Base-by-base conservation (phyloP, 306 rosid species). In the Medicago arabica region DNA sequence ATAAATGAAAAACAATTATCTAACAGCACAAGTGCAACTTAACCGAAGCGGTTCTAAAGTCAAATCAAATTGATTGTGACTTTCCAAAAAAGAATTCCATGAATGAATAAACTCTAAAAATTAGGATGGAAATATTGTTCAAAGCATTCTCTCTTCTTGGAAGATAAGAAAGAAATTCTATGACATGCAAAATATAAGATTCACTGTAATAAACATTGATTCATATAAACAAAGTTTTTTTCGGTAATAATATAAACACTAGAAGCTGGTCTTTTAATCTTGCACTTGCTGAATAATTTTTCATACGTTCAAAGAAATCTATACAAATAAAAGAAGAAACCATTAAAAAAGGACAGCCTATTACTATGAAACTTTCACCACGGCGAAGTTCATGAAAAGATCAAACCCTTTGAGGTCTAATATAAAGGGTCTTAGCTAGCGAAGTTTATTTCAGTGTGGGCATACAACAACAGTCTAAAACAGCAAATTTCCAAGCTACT, bases 151-250 rank as follows among this genome's bases (percentile, higher is more conserved):
- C 50, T 44, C 55, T 50, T 50, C 55, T 47, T 47, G 53, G 53
- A 40, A 14, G 21, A 21, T 19, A 8, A 41, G 60, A 34, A 21
- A 72, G 13, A 28, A 28, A 67, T 51, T 6, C 11, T 3, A 6
- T 31, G n/a, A 23, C 15, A 44, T 3, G 21, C n/a, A 28, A 28
- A 15, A 50, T 9, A 51, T 47, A 15, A 12, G 63, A 70, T 50
- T 54, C 75, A 36, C 15, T 50, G 0, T 50, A 19, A 51, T 10
- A 31, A 34, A 51, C 10, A 28, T 46, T 43, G 19, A 50, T 50
- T 15, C 55, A 50, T 28, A 74, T 16, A 60, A 46, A 71, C 72
- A 44, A n/a, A n/a, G n/a, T n/a, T n/a, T n/a, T n/a, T n/a, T n/a
- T n/a, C n/a, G n/a, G n/a, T n/a, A n/a, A n/a, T n/a, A n/a, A 50